Evolutionary conservation across 306 rosid species (phyloP), one percentile per base, ranked within the genome.

Genomic region (Malus sylvestris): DNA sequence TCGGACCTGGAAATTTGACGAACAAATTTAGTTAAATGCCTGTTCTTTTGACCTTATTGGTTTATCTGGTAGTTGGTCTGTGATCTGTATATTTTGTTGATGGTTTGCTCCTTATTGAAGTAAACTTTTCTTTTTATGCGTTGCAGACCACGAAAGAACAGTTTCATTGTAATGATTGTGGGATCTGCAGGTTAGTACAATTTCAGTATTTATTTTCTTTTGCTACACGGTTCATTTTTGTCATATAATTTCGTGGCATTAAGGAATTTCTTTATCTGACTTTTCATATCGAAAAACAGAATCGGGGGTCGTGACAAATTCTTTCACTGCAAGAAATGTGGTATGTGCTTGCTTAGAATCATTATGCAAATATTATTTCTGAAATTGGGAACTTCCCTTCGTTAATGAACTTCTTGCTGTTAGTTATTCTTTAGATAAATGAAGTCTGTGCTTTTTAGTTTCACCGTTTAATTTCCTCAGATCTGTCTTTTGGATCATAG

Each of bases 101-200:
- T 52, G 32, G 44, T 51, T 73, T 42, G 18, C 40, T 76, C 71
- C 49, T 71, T 44, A 20, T 32, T 78, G 70, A 73, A 73, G 71
- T 73, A 71, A 72, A 76, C 51, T 20, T 35, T 46, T 77, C 72
- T 53, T 80, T 23, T 9, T n/a, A 63, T 66, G 30, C 68, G 71
- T 14, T 79, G 81, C 92, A 95, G 99, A 82, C 72, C 0, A 87
- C 81, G 72, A 95, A 91, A 83, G 87, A 78, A 32, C 93, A 89
- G 71, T 95, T 95, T 86, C 99, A 95, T 80, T 95, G 98, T 71
- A 82, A 89, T 57, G 97, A 95, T 76, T 95, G 99, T 83, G 99
- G 99, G 85, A 92, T 95, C 85, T 95, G 98, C 86, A 92, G 99
- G 97, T 95, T 51, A 66, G 84, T 71, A 23, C 68, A 49, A 57